Evolutionary conservation across 2,329 filamentous ascomycete genomes (phyloP), one percentile per base, ranked within the genome.

Genomic region (Cordyceps militaris): DNA sequence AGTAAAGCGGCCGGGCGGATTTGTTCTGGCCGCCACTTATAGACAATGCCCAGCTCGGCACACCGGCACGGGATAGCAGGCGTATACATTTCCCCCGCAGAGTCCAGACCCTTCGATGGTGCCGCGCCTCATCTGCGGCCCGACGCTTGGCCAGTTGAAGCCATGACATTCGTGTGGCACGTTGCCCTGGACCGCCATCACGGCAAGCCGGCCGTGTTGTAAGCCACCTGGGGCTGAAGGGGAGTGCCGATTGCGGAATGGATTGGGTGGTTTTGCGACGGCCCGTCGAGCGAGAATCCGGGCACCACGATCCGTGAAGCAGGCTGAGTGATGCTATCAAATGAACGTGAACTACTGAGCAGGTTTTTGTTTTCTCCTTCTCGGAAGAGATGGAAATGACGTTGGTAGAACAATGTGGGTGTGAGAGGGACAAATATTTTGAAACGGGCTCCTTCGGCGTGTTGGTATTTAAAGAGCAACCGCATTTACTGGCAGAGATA

Each of bases 201-300:
- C n/a, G n/a, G n/a, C n/a, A n/a, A n/a, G n/a, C n/a, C n/a, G 26
- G 14, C 34, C 21, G 4, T 28, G 23, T 28, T 4, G 13, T 19
- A 32, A 9, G 14, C 19, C 51, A 26, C 16, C 30, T 38, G 42
- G 11, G 52, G 52, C 52, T 55, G 52, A 47, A 26, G 16, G 19
- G 16, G 30, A 1, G 23, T n/a, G 52, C 21, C n/a, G 52, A 53
- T 53, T 40, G 26, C 14, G 30, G 23, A 21, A 24, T 30, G 23
- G 30, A 55, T 55, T 55, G 42, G 38, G 52, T 23, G 19, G 42
- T 1, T 55, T 55, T 32, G 52, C 52, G 52, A 55, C 43, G 52
- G 23, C 21, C 30, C 32, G 42, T 30, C 38, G 21, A 23, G 52
- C 52, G 42, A 46, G 23, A 19, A 4, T 38, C 52, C 52, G 52